phyloP scores from a whole-genome alignment of 495 filamentous ascomycete species.

The Immersiella caudata region DNA sequence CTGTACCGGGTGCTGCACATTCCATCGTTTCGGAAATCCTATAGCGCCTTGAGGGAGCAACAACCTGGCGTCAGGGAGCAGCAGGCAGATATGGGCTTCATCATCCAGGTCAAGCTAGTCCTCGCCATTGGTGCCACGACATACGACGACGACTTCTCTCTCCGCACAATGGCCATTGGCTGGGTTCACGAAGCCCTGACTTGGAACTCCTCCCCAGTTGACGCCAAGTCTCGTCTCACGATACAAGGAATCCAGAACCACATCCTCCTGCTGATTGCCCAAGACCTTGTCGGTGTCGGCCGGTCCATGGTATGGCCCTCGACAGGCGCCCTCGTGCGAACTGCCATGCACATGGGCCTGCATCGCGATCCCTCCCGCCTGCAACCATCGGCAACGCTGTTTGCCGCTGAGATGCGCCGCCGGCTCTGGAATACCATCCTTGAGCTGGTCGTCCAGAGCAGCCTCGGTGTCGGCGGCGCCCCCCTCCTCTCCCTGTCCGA shows the following conservation, averaged over 20 bases:
- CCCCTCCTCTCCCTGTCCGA: constrained; percentile 49
- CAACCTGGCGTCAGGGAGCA: constrained; percentile 14
- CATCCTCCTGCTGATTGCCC: constrained; percentile 30
- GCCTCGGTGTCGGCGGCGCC: constrained; percentile 57
- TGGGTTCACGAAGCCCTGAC: constrained; percentile 36
- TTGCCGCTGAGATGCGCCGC: constrained; percentile 61
- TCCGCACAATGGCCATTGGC: constrained; percentile 22
- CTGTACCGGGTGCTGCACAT: constrained; percentile 59
- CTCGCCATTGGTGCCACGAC: constrained; percentile 29
- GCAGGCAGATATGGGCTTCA: constrained; percentile 21
- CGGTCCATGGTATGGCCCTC: constrained; percentile 28
- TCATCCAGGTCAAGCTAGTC: constrained; percentile 33
- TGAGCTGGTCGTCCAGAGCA: constrained; percentile 56
- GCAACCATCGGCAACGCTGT: constrained; percentile 28
- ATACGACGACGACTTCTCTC: constrained; percentile 30
- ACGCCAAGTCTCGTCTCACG: constrained; percentile 26
- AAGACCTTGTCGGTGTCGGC: constrained; percentile 24
- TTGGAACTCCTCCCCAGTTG: constrained; percentile 28
- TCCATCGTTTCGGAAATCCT: constrained; percentile 46
- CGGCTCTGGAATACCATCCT: constrained; percentile 66
- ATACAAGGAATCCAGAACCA: constrained; percentile 25
- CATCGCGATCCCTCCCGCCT: constrained; percentile 30
- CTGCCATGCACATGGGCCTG: constrained; percentile 35
- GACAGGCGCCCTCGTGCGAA: constrained; percentile 24
- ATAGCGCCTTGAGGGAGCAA: constrained; percentile 28